Conservation (phyloP, 768 basidiomycete species). For the Fomitopsis serialis region DNA sequence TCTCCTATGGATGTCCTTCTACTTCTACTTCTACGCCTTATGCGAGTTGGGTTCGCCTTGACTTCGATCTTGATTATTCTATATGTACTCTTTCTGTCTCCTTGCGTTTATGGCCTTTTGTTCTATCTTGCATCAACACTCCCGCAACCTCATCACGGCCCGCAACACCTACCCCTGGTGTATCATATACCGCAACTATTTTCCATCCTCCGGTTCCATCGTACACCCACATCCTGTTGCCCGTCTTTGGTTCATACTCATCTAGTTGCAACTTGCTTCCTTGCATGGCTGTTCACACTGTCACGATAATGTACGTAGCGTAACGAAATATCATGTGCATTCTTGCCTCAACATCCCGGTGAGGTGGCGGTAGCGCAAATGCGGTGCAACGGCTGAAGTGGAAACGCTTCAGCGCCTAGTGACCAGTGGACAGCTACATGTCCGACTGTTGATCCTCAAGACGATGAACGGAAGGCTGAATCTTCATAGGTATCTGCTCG, state of each 20-base stretch:
- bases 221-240: background rate
- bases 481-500: too few relatives aligned
- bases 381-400: too few relatives aligned
- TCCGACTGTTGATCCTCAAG: too few relatives aligned
- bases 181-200: background rate
- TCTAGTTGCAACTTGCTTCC: slow-evolving; percentile 1
- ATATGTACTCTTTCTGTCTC: slow-evolving; percentile 1
- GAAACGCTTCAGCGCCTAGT: too few relatives aligned
- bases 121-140: background rate
- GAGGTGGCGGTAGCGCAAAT: too few relatives aligned
- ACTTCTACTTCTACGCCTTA: slow-evolving; percentile 1
- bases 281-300: background rate
- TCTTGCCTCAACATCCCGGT: background rate
- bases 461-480: too few relatives aligned
- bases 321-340: background rate
- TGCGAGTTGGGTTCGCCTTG: background rate
- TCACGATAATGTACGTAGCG: background rate
- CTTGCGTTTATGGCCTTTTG: background rate
- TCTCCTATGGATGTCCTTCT: background rate
- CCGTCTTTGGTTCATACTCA: background rate
- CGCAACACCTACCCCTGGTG: background rate
- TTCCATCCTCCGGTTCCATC: background rate
- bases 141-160: background rate
- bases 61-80: background rate
- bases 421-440: too few relatives aligned